These are phyloP conservation scores for Craterostigma plantagineum DNA, from an alignment of 257 asterid genomes.

Conservation along the genomic window DNA sequence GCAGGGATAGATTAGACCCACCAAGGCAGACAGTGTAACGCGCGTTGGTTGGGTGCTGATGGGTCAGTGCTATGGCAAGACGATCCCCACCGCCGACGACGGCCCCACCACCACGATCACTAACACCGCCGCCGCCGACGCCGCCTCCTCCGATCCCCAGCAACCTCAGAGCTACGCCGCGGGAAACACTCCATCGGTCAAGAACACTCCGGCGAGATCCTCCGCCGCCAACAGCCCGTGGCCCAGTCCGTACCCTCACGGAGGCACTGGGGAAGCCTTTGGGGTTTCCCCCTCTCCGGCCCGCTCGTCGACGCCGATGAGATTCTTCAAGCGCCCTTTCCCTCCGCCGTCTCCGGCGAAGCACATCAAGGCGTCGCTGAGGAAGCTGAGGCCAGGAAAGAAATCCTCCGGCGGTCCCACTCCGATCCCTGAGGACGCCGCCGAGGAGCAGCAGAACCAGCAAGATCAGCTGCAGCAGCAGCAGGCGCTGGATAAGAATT, in stretches of 20 bases:
- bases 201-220: slow-evolving; percentile 58
- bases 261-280: slow-evolving; percentile 22
- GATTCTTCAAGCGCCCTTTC: slow-evolving; percentile 65
- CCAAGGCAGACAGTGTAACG: neutral
- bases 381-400: slow-evolving; percentile 59
- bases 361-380: slow-evolving; percentile 82
- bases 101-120: slow-evolving; percentile 4
- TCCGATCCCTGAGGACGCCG: slow-evolving; percentile 34
- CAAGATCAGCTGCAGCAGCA: slow-evolving; percentile 12
- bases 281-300: slow-evolving; percentile 78
- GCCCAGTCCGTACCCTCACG: slow-evolving; percentile 76
- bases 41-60: slow-evolving; percentile 12
- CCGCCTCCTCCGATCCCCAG: slow-evolving; percentile 23
- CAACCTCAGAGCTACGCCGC: slow-evolving; percentile 10
- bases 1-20: slow-evolving; percentile 8
- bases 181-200: slow-evolving; percentile 18
- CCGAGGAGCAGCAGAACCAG: slow-evolving; percentile 9
- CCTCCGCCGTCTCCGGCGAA: slow-evolving; percentile 97
- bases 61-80: slow-evolving; percentile 83
- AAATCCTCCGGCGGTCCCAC: slow-evolving; percentile 58
- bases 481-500: slow-evolving; percentile 52
- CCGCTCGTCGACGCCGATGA: slow-evolving; percentile 65
- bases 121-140: slow-evolving; percentile 14
- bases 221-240: slow-evolving; percentile 56
- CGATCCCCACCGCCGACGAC: slow-evolving; percentile 48